These are phyloP conservation scores for Funneliformis mosseae DNA, from an alignment of 192 early-diverging fungal species.

Conservation along the genomic window DNA sequence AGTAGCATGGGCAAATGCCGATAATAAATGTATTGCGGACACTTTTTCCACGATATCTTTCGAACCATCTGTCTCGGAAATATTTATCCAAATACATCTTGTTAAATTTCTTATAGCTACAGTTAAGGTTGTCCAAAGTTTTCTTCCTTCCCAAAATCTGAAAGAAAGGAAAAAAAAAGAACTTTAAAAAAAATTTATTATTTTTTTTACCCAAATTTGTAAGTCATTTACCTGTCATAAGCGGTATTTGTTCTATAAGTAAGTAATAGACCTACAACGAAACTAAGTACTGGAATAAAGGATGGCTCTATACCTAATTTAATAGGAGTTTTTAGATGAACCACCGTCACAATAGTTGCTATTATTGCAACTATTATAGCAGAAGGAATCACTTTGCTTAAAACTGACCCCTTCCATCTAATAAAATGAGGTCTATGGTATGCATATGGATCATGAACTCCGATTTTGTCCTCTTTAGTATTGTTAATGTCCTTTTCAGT, in stretches of 20 bases:
- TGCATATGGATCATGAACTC: background rate
- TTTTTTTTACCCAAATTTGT: no score
- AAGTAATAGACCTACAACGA: conserved; percentile 24
- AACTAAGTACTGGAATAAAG: conserved; percentile 23
- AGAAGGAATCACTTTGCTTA: background rate
- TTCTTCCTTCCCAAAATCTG: conserved; percentile 89
- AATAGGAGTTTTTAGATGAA: background rate
- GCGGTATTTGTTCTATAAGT: conserved; percentile 34
- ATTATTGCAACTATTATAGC: background rate
- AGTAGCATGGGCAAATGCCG: conserved; percentile 75
- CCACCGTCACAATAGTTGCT: background rate
- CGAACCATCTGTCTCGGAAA: conserved; percentile 47
- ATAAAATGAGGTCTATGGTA: background rate
- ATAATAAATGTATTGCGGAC: conserved; percentile 72
- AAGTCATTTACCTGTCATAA: background rate
- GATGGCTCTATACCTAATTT: background rate
- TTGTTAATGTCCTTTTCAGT: no score
- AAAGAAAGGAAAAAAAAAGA: conserved; percentile 35
- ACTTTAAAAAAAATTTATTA: no score
- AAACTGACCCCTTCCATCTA: conserved; percentile 18
- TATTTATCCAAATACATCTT: conserved; percentile 75
- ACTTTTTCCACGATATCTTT: conserved; percentile 67
- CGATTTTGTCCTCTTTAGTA: no score
- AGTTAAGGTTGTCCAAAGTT: conserved; percentile 75
- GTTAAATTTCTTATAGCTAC: conserved; percentile 75